Percentiles rank a stretch among this genome's conserved stretches.
phyloP scores from a whole-genome alignment of 179 eudicot genomes.

The Beta lomatogona region DNA sequence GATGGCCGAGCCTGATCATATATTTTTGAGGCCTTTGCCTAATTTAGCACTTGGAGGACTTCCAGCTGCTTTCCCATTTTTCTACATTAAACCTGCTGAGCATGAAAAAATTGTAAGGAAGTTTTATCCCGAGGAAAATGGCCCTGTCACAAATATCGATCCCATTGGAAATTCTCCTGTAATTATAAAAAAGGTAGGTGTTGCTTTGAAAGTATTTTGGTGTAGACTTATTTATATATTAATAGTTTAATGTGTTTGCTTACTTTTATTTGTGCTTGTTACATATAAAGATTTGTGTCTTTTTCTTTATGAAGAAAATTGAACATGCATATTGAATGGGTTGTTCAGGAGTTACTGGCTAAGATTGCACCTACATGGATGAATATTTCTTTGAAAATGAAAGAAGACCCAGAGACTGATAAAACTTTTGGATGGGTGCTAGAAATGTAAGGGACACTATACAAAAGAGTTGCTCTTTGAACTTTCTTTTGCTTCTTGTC shows the following conservation, averaged over 20 bases:
- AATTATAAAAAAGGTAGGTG: slow-evolving; percentile 66
- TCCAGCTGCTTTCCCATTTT: slow-evolving; percentile 83
- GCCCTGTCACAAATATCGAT: slow-evolving; percentile 74
- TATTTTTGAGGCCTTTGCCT: slow-evolving; percentile 76
- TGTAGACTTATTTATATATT: background rate
- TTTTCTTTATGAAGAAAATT: background rate
- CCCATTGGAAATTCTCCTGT: slow-evolving; percentile 97
- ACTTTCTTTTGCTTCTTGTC: slow-evolving; percentile 1
- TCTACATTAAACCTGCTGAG: slow-evolving; percentile 75
- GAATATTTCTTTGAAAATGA: slow-evolving; percentile 93
- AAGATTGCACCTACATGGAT: slow-evolving; percentile 98
- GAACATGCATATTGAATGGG: slow-evolving; percentile 4
- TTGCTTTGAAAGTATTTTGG: background rate
- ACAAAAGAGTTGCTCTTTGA: slow-evolving; percentile 14
- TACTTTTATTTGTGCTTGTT: background rate
- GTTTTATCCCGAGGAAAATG: slow-evolving; percentile 64
- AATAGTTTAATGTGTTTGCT: background rate
- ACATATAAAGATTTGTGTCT: background rate
- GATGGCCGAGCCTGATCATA: slow-evolving; percentile 94
- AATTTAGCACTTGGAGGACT: slow-evolving; percentile 64
- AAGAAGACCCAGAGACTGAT: slow-evolving; percentile 94
- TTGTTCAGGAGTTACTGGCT: slow-evolving; percentile 60
- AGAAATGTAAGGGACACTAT: slow-evolving; percentile 63
- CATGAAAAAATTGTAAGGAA: slow-evolving; percentile 65
- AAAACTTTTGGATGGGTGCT: slow-evolving; percentile 96